phyloP scores from a whole-genome alignment of 208 protist species.

The Acanthamoeba rhysodes region DNA sequence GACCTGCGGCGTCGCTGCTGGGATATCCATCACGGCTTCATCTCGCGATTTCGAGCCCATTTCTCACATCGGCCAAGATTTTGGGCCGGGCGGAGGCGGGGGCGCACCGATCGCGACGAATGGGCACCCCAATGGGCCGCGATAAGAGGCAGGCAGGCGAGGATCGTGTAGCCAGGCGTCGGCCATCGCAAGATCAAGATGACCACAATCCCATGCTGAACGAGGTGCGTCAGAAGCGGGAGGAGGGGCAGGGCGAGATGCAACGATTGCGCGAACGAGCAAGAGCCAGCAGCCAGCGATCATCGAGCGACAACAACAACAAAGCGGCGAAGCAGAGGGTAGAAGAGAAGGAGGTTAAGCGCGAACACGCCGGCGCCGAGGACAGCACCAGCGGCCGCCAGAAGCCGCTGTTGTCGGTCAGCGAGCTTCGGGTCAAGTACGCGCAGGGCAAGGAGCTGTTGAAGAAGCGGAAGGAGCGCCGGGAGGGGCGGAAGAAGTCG shows the following conservation, averaged over 20 bases:
- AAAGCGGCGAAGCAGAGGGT: neutral
- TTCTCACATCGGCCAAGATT: constrained; percentile 1
- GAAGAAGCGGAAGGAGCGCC: neutral
- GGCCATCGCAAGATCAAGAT: neutral
- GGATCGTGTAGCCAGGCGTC: neutral
- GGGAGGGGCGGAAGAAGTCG: neutral
- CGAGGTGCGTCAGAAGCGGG: neutral
- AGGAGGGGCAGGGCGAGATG: neutral
- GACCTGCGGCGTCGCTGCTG: neutral
- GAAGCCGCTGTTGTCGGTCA: neutral
- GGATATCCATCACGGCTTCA: neutral
- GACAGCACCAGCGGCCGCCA: neutral
- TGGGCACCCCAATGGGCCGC: neutral
- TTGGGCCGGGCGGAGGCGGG: neutral
- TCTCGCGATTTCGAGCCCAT: neutral
- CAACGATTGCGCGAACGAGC: neutral
- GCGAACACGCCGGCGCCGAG: neutral
- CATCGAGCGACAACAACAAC: neutral
- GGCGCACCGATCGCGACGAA: neutral
- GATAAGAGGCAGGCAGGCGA: neutral
- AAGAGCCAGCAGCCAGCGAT: neutral
- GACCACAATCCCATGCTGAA: neutral
- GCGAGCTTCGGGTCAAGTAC: neutral
- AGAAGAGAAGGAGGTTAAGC: neutral
- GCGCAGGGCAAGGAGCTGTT: neutral